These are phyloP conservation scores for Nymphaea colorata DNA, from an alignment of 164 flowering plant species.

Conservation along the genomic window DNA sequence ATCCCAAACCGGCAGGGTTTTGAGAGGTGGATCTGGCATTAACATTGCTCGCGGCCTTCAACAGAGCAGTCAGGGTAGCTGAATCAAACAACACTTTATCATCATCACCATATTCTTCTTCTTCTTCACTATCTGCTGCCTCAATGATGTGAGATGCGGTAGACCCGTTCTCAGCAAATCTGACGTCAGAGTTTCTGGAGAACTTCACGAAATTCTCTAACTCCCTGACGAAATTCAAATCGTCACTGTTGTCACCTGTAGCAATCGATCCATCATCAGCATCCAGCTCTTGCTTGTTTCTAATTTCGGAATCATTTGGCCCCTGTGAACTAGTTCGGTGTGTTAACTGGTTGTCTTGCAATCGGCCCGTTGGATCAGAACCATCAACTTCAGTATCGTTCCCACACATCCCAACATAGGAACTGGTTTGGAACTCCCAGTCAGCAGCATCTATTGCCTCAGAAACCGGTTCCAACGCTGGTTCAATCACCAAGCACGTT, in stretches of 20 bases:
- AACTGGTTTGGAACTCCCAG: not conserved
- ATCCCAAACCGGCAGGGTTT: conserved; percentile 92
- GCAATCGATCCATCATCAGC: not conserved
- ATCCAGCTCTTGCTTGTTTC: not conserved
- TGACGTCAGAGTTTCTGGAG: not conserved
- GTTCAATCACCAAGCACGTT: not conserved
- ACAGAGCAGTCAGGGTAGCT: conserved; percentile 76
- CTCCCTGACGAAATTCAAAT: conserved; percentile 38
- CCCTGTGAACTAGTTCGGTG: no score
- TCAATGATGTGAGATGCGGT: conserved; percentile 68
- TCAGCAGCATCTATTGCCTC: not conserved
- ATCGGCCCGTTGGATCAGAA: no score
- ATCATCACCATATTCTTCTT: conserved; percentile 34
- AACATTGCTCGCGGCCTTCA: conserved; percentile 73
- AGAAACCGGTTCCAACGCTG: not conserved
- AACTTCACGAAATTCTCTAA: conserved; percentile 34
- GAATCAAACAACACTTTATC: conserved; percentile 78
- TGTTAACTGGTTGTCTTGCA: no score
- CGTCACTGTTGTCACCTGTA: conserved; percentile 46
- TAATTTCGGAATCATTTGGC: no score
- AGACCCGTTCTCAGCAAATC: not conserved
- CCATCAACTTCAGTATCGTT: no score
- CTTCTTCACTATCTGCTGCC: conserved; percentile 65
- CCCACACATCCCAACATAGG: not conserved
- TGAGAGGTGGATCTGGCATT: conserved; percentile 83